These are phyloP conservation scores for Annulohypoxylon maeteangense DNA, from an alignment of 495 filamentous ascomycete species.

Conservation along the genomic window DNA sequence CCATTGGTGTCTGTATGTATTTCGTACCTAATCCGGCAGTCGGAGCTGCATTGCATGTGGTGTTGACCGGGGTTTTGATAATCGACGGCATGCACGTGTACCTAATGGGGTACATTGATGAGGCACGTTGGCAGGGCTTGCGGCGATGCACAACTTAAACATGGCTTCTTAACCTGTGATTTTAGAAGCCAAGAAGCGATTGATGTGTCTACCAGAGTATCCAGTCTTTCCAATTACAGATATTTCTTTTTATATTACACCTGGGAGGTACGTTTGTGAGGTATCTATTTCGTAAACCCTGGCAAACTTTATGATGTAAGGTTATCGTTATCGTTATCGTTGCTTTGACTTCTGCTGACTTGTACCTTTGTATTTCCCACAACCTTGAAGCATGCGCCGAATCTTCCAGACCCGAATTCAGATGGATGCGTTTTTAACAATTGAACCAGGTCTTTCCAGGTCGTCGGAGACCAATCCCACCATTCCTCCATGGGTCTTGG, in stretches of 20 bases:
- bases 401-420: constrained; percentile 33
- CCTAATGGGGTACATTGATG: constrained; percentile 31
- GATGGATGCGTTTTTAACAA: constrained; percentile 17
- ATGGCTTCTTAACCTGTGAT: neutral
- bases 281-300: neutral
- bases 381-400: constrained; percentile 35
- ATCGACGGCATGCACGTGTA: constrained; percentile 35
- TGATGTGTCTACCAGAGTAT: neutral
- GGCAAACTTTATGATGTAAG: constrained; percentile 23
- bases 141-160: constrained; percentile 8
- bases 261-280: neutral
- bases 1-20: constrained; percentile 21
- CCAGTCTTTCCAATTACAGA: neutral
- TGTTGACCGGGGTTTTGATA: constrained; percentile 29
- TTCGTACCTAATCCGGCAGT: constrained; percentile 36
- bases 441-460: constrained; percentile 40
- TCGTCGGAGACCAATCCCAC: constrained; percentile 45
- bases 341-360: neutral
- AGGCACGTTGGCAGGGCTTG: constrained; percentile 1
- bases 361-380: constrained; percentile 18
- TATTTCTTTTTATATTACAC: neutral
- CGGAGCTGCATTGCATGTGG: constrained; percentile 32
- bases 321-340: constrained; percentile 12
- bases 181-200: neutral
- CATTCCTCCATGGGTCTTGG: constrained; percentile 25